These are phyloP conservation scores for Metahyphopichia silvanorum DNA, from an alignment of 805 yeast species.

Conservation along the genomic window DNA sequence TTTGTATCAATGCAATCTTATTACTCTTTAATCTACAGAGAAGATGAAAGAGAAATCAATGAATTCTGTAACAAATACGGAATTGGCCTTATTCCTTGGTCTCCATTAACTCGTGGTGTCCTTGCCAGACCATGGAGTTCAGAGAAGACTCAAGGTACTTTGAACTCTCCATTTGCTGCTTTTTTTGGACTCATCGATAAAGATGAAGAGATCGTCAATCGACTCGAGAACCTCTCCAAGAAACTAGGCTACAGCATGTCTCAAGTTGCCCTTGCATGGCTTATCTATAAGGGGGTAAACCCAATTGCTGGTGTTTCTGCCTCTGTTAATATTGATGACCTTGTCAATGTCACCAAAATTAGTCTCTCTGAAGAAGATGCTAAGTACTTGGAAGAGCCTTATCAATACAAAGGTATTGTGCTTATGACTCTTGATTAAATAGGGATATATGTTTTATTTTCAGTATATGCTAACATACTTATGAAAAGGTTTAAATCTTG, in stretches of 20 bases:
- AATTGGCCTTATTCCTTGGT: conserved; percentile 58
- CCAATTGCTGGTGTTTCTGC: conserved; percentile 17
- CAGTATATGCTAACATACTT: conserved; percentile 1
- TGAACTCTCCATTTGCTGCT: too few species aligned
- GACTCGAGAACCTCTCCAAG: conserved; percentile 18
- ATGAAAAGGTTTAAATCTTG: too few species aligned
- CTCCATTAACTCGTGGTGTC: conserved; percentile 53
- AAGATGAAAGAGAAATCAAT: conserved; percentile 12
- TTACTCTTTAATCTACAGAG: conserved; percentile 7
- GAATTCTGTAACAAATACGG: conserved; percentile 49
- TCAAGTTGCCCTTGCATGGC: conserved; percentile 19
- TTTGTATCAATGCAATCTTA: conserved; percentile 5
- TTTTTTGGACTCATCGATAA: too few species aligned
- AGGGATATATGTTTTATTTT: too few species aligned
- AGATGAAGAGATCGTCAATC: conserved; percentile 13
- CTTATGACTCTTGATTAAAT: too few species aligned
- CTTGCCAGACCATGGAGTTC: conserved; percentile 43
- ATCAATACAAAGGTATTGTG: conserved; percentile 1
- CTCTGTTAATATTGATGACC: conserved; percentile 15
- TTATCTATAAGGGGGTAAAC: conserved; percentile 11
- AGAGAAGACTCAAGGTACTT: conserved; percentile 1
- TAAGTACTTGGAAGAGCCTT: conserved; percentile 11
- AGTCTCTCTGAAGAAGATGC: conserved; percentile 10
- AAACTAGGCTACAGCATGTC: conserved; percentile 46
- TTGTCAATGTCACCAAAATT: conserved; percentile 4